Base-by-base conservation (phyloP, 192 early-diverging fungal genomes). In the Phlyctochytrium arcticum region DNA sequence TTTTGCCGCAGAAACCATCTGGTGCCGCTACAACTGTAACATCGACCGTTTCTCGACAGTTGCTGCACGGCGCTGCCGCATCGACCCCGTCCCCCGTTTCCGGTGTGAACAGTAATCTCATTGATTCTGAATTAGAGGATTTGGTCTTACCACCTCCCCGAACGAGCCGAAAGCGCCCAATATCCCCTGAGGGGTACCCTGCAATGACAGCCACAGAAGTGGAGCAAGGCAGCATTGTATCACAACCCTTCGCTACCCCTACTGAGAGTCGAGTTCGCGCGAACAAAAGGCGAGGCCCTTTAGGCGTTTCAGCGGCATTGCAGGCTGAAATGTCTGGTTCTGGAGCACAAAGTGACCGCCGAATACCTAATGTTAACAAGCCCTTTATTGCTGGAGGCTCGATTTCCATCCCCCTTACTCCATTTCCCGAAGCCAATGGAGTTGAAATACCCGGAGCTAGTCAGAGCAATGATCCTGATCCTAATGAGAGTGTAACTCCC, bases 261-360 rank as follows among this genome's bases (percentile, higher is more conserved):
- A 26, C 54, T 15, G 26, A 48, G 6, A 34, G 29, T 17, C 21
- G 29, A 7, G 8, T 54, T 48, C 51, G 53, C 5, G 64, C 64
- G n/a, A 51, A 31, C 5, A 66, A 66, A 33, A 51, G 64, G 19
- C 35, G 64, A 17, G 64, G 64, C 23, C 51, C 64, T 0, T 44
- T 66, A 31, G 64, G 64, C 5, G 37, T 29, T 5, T 60, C 59
- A 4, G 34, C 59, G n/a, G 23, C 39, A 5, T 17, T 37, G 26
- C 19, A 15, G 19, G 37, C 56, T 21, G 31, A 31, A 10, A 5
- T 23, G 0, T 27, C 57, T 6, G 19, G 30, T 6, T 30, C 37
- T 33, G 49, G 21, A 21, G n/a, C 36, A 23, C 29, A 61, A 6
- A 54, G n/a, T 24, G 59, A 56, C 12, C 67, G 54, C 30, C 32